A percentile compares a stretch with the other conserved stretches of the same genome.
phyloP scores from a whole-genome alignment of 441 rosid genomes.

The Bruguiera hainesii region DNA sequence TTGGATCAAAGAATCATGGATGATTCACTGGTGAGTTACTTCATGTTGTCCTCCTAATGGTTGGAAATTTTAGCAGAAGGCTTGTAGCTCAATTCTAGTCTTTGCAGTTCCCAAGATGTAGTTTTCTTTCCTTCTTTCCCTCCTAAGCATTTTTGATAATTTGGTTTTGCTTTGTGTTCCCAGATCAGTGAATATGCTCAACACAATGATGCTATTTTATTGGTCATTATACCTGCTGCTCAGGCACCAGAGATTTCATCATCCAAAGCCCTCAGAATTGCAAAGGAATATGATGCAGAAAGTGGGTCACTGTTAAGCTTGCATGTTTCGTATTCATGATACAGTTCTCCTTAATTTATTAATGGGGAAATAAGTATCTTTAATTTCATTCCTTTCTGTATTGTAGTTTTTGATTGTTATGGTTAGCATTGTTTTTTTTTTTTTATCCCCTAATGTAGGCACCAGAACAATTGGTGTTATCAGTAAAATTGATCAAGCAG shows the following conservation, averaged over 20 bases:
- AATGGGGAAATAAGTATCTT: neutral
- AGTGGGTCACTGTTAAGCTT: conserved; percentile 42
- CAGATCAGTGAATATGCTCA: conserved; percentile 74
- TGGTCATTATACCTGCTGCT: conserved; percentile 79
- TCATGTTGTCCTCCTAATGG: conserved; percentile 11
- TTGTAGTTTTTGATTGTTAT: neutral
- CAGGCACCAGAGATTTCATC: conserved; percentile 89
- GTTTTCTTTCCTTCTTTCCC: neutral
- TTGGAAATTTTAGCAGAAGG: conserved; percentile 16
- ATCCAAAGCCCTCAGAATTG: conserved; percentile 76
- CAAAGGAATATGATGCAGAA: conserved; percentile 82
- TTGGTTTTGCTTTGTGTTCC: conserved; percentile 19
- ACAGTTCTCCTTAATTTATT: neutral
- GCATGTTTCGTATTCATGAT: neutral
- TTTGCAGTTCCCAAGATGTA: neutral
- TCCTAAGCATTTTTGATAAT: conserved; percentile 18
- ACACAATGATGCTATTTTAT: conserved; percentile 83
- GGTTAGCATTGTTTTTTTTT: neutral
- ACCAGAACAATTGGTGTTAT: conserved; percentile 92
- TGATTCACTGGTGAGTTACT: conserved; percentile 64
- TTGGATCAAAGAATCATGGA: conserved; percentile 89
- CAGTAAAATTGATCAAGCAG: conserved; percentile 93
- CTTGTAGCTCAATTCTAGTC: neutral
- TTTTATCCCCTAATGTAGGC: conserved; percentile 35
- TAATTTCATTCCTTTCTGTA: neutral